Evolutionary conservation across 176 grass and related monocot genomes (phyloP).

Genomic region (Elaeis guineensis): DNA sequence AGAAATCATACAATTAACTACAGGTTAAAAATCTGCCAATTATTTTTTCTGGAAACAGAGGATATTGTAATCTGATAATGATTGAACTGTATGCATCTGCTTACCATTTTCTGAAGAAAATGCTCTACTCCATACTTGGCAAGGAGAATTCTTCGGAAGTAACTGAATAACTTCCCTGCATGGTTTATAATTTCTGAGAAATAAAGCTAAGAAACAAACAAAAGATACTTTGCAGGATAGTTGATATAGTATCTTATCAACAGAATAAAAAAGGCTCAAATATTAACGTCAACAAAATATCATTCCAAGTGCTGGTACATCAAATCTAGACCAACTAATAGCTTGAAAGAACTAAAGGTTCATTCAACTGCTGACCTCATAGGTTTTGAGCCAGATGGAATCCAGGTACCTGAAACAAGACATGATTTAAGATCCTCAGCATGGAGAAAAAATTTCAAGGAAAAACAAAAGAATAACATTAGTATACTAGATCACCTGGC

Average conservation of each 20-base stretch:
- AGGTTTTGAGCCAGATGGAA: slow-evolving; percentile 25
- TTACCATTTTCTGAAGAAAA: slow-evolving; percentile 90
- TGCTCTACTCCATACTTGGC: slow-evolving; percentile 65
- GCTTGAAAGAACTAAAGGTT: neutral
- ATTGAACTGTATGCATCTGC: slow-evolving; percentile 4
- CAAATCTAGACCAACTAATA: neutral
- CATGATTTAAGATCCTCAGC: slow-evolving; percentile 8
- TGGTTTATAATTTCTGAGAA: neutral
- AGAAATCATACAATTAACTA: slow-evolving; percentile 1
- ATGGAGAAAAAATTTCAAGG: neutral
- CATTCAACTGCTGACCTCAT: slow-evolving; percentile 20
- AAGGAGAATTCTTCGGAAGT: slow-evolving; percentile 52
- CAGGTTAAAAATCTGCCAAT: slow-evolving; percentile 4
- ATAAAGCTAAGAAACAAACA: neutral
- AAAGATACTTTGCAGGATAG: neutral
- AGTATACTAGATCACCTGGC: slow-evolving; percentile 37
- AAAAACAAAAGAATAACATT: slow-evolving; percentile 1
- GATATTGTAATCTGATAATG: neutral
- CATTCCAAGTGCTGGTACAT: slow-evolving; percentile 4
- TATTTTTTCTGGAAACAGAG: too few relatives aligned
- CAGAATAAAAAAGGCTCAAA: too few relatives aligned
- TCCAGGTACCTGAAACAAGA: slow-evolving; percentile 22
- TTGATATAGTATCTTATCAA: too few relatives aligned
- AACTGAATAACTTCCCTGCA: slow-evolving; percentile 27
- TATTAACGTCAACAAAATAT: neutral